Conservation (phyloP, 768 basidiomycete genomes). For the Exidia glandulosa region DNA sequence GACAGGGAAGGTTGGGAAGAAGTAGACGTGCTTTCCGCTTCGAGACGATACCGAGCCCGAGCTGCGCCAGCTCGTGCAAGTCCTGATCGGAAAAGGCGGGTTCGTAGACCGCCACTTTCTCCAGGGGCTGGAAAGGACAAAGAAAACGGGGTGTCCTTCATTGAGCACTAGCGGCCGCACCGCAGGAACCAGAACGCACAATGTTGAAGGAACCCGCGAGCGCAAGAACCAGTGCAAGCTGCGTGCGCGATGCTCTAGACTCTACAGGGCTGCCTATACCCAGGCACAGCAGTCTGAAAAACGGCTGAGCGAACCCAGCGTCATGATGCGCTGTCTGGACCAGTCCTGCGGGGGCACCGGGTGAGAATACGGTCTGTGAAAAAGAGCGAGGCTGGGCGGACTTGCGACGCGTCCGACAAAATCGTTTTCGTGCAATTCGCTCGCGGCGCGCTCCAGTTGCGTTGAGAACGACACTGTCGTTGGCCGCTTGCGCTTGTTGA, state of each 20-base stretch:
- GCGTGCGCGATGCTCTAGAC: slow-evolving; percentile 51
- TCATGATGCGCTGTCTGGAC: background rate
- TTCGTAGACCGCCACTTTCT: slow-evolving; percentile 48
- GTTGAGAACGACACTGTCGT: background rate
- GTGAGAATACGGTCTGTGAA: background rate
- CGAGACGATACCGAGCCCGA: slow-evolving; percentile 25
- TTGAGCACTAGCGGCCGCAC: background rate
- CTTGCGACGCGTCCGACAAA: background rate
- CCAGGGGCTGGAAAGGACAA: slow-evolving; percentile 31
- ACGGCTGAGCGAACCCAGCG: background rate
- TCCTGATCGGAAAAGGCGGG: slow-evolving; percentile 65
- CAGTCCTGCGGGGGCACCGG: background rate
- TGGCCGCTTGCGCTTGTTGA: background rate
- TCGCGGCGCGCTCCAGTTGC: background rate
- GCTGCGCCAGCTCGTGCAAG: slow-evolving; percentile 30
- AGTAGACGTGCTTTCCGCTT: slow-evolving; percentile 42
- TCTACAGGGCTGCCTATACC: slow-evolving; percentile 62
- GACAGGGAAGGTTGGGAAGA: background rate
- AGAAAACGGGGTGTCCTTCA: slow-evolving; percentile 10
- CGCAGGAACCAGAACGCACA: slow-evolving; percentile 35
- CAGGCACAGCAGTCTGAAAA: slow-evolving; percentile 41
- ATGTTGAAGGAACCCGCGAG: slow-evolving; percentile 43
- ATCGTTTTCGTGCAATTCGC: background rate
- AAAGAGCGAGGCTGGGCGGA: background rate
- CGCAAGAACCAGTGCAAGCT: slow-evolving; percentile 55